Conservation (phyloP, 208 protist species). For the Leishmania braziliensis region DNA sequence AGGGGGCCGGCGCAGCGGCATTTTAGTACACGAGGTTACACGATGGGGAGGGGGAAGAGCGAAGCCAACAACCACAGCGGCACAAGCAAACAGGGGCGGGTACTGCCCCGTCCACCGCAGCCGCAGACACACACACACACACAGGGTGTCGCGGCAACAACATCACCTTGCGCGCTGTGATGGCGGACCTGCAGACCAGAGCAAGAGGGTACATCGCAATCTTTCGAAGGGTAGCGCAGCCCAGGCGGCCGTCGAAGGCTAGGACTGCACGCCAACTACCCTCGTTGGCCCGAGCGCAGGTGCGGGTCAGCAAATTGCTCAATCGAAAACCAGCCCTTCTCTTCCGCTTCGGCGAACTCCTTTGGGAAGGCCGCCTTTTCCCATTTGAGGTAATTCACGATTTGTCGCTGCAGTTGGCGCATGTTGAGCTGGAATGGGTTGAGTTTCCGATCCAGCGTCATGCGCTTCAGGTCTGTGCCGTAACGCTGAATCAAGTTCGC, state of each 20-base stretch:
- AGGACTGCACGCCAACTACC: not conserved
- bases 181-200: not conserved
- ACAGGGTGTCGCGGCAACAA: not conserved
- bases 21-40: not conserved
- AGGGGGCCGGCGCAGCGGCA: not conserved
- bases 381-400: slow-evolving; percentile 83
- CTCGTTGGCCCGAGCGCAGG: slow-evolving; percentile 42
- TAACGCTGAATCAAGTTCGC: slow-evolving; percentile 70
- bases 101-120: not conserved
- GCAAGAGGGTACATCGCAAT: not conserved
- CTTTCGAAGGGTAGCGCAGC: not conserved
- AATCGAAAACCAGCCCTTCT: slow-evolving; percentile 76
- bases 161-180: not conserved
- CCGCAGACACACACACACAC: not conserved
- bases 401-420: slow-evolving; percentile 82
- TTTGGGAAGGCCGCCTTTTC: slow-evolving; percentile 78
- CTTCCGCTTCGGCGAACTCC: slow-evolving; percentile 71
- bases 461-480: slow-evolving; percentile 79
- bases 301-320: slow-evolving; percentile 60
- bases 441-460: slow-evolving; percentile 78
- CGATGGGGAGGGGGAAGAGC: not conserved
- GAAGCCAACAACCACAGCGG: not conserved
- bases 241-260: not conserved
- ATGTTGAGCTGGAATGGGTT: slow-evolving; percentile 89
- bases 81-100: not conserved